Evolutionary conservation across 371 early-diverging fungal species (phyloP).

Genomic region (Circinella minor): DNA sequence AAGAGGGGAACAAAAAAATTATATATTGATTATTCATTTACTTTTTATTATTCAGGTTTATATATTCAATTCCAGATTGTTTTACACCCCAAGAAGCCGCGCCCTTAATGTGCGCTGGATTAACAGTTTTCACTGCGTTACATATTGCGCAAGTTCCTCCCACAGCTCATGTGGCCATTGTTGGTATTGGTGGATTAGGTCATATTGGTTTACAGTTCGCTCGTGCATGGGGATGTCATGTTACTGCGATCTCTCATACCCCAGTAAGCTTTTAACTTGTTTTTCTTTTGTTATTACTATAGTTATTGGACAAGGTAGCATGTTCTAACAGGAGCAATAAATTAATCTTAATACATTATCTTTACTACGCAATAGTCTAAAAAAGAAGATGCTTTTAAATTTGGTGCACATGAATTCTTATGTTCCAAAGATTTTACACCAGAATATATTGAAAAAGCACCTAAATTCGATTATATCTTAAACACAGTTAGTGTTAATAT

Average conservation of each 20-base stretch:
- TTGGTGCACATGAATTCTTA: conserved; percentile 71
- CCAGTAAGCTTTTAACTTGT: conserved; percentile 19
- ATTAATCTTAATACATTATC: too few relatives aligned
- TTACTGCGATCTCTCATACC: conserved; percentile 43
- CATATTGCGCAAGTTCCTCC: conserved; percentile 47
- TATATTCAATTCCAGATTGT: conserved; percentile 56
- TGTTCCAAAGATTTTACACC: conserved; percentile 45
- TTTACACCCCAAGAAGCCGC: conserved; percentile 57
- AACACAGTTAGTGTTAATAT: conserved; percentile 53
- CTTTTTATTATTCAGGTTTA: conserved; percentile 29
- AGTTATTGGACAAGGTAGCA: too few relatives aligned
- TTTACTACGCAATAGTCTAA: conserved; percentile 39
- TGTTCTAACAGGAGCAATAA: too few relatives aligned
- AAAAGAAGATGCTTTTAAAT: conserved; percentile 64
- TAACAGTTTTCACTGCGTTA: conserved; percentile 63
- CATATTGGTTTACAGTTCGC: conserved; percentile 73
- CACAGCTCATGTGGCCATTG: conserved; percentile 63
- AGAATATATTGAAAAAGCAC: conserved; percentile 24
- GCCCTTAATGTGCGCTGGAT: conserved; percentile 71
- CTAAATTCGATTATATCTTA: conserved; percentile 55
- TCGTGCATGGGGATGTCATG: conserved; percentile 59
- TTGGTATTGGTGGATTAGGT: conserved; percentile 77
- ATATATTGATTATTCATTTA: too few relatives aligned
- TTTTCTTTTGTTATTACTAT: too few relatives aligned
- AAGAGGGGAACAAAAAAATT: too few relatives aligned